These are phyloP conservation scores for Leccinum insolens DNA, from an alignment of 1,284 basidiomycete genomes.

Conservation along the genomic window DNA sequence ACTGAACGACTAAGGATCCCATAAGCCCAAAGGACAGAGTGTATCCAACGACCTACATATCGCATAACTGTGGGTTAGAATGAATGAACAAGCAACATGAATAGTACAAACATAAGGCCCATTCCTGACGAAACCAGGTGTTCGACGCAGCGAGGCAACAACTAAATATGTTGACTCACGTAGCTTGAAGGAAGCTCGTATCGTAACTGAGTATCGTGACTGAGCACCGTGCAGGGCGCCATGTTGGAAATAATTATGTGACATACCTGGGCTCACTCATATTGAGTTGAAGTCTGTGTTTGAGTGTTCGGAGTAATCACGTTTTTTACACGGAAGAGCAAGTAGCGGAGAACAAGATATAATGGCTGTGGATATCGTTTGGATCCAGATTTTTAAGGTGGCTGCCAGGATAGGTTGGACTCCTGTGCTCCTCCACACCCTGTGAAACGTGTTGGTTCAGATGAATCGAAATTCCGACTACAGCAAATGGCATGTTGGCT, in stretches of 20 bases:
- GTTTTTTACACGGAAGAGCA: too few species aligned
- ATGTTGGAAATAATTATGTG: background rate
- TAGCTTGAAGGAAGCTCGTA: too few species aligned
- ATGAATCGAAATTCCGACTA: too few species aligned
- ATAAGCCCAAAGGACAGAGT: constrained; percentile 9
- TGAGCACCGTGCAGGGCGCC: too few species aligned
- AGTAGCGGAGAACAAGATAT: too few species aligned
- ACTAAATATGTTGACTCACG: background rate
- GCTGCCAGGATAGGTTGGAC: too few species aligned
- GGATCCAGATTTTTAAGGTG: too few species aligned
- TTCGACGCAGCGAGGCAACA: background rate
- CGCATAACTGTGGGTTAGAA: background rate
- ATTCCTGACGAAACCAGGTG: background rate
- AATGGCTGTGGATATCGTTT: too few species aligned
- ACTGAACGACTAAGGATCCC: constrained; percentile 3
- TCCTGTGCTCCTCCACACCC: too few species aligned
- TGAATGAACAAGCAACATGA: background rate
- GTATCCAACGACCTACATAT: constrained; percentile 5
- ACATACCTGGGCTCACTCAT: background rate
- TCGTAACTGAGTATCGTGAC: too few species aligned
- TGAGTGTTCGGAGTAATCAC: background rate
- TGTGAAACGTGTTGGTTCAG: too few species aligned
- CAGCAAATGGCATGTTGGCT: too few species aligned
- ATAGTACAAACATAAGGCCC: background rate
- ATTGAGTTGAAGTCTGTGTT: background rate